Evolutionary conservation across 1,284 basidiomycete genomes (phyloP).

Genomic region (Chondrostereum purpureum): DNA sequence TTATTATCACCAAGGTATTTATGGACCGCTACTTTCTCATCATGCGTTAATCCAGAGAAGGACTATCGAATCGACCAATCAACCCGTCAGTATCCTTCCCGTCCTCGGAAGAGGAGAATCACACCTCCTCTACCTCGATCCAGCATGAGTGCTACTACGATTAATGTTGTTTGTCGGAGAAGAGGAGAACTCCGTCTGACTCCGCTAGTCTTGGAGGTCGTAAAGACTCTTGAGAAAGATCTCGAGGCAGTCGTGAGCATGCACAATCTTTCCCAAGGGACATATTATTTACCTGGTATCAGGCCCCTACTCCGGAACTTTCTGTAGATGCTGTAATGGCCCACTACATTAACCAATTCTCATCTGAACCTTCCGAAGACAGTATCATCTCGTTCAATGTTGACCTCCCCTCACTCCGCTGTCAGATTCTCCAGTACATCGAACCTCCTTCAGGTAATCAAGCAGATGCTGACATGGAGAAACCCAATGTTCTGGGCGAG

Average conservation of each 20-base stretch:
- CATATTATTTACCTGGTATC: not conserved
- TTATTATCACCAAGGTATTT: conserved; percentile 26
- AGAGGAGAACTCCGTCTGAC: conserved; percentile 34
- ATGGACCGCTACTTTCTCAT: not conserved
- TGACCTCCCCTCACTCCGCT: conserved; percentile 23
- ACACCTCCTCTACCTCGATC: no score
- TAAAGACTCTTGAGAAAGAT: conserved; percentile 34
- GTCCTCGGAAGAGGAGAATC: not conserved
- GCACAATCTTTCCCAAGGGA: not conserved
- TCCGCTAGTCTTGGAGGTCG: conserved; percentile 36
- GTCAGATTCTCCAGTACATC: conserved; percentile 28
- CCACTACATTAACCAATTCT: conserved; percentile 27
- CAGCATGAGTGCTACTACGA: conserved; percentile 25
- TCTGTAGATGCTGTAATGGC: conserved; percentile 40
- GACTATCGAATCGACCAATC: not conserved
- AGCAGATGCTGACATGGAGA: no score
- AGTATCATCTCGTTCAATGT: conserved; percentile 26
- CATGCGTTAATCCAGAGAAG: not conserved
- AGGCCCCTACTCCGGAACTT: conserved; percentile 39
- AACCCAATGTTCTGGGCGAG: no score
- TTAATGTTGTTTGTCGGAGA: conserved; percentile 28
- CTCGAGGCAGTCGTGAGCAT: conserved; percentile 32
- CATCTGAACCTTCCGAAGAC: conserved; percentile 11
- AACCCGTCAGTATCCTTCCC: conserved; percentile 1
- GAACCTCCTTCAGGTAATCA: no score